A percentile compares a stretch with the other conserved stretches of the same genome.
phyloP scores from a whole-genome alignment of 1,139 yeast genomes.

The Saccharomyces hybrid region DNA sequence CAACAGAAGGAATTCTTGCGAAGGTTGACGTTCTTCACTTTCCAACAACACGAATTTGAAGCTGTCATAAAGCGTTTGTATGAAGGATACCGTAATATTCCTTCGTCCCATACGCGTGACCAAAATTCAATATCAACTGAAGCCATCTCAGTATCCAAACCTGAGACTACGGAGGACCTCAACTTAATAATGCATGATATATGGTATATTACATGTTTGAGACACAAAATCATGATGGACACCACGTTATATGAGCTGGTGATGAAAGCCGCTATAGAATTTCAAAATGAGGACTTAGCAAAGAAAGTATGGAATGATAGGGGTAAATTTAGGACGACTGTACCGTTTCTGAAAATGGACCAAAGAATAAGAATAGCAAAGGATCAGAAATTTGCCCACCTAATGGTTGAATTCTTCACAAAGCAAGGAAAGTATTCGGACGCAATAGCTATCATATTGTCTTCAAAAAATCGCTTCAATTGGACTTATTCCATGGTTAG shows the following conservation, averaged over 20 bases:
- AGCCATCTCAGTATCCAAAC: not conserved
- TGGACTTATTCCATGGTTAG: slow-evolving; percentile 62
- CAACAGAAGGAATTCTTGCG: slow-evolving; percentile 22
- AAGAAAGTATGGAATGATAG: slow-evolving; percentile 67
- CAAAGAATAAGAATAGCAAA: slow-evolving; percentile 37
- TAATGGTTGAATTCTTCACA: slow-evolving; percentile 27
- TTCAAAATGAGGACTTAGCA: slow-evolving; percentile 49
- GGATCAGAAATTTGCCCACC: slow-evolving; percentile 37
- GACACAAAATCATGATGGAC: slow-evolving; percentile 33
- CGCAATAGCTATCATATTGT: slow-evolving; percentile 58
- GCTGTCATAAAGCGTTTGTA: slow-evolving; percentile 7
- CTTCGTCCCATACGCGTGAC: not conserved
- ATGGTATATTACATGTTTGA: slow-evolving; percentile 14
- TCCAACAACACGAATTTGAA: slow-evolving; percentile 24
- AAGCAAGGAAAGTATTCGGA: slow-evolving; percentile 41
- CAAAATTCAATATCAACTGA: not conserved
- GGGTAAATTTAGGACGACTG: slow-evolving; percentile 59
- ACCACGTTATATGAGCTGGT: slow-evolving; percentile 54
- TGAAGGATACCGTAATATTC: not conserved
- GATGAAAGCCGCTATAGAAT: slow-evolving; percentile 55
- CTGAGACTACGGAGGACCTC: not conserved
- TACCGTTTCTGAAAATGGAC: slow-evolving; percentile 37
- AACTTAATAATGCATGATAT: not conserved
- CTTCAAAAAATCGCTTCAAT: slow-evolving; percentile 59
- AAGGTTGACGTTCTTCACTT: slow-evolving; percentile 23